Evolutionary conservation across 805 yeast species (phyloP), one percentile per base, ranked within the genome.

Genomic region (Candida patagonica): DNA sequence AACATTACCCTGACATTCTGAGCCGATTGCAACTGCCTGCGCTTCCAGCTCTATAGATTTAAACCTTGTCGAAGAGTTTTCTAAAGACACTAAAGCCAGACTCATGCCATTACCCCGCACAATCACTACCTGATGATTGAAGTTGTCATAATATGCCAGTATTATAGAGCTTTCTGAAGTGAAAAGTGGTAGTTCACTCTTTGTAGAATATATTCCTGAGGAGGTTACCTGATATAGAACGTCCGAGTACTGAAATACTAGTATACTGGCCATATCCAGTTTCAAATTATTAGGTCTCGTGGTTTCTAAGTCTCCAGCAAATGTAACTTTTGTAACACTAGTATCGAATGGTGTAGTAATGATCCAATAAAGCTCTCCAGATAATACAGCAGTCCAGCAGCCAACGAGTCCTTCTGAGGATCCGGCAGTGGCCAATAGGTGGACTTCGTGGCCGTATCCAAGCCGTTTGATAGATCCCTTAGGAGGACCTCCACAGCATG

Each of bases 401-500:
- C 27, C 27, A 22, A 20, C 24, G 9, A 33, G 13, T 9, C 24
- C 27, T 6, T 33, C 13, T 13, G 26, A 13, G 5, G 12, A 12
- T 3, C 24, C 26, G 3, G 37, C 24, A 6, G 24, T 33, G 6
- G 26, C 37, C 12, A 33, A 13, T 13, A 23, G n/a, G 13, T 33
- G 12, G 20, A 33, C 12, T 5, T 33, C 37, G 20, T 13, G 13
- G 4, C 37, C 37, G 16, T 20, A 23, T 27, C 24, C 13, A n/a
- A 33, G 8, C 10, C 21, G 22, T 13, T 33, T 33, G 8, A 33
- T 6, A 7, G 27, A 33, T 22, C 37, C 37, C 10, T 12, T 16
- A 9, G 37, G 37, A 13, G 21, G 37, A 22, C 37, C 37, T 3
- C 24, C 24, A 23, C 29, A 33, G 27, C 37, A 33, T 4, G 37